These are phyloP conservation scores for Malus hybrid DNA, from an alignment of 331 rosid genomes.

Conservation along the genomic window DNA sequence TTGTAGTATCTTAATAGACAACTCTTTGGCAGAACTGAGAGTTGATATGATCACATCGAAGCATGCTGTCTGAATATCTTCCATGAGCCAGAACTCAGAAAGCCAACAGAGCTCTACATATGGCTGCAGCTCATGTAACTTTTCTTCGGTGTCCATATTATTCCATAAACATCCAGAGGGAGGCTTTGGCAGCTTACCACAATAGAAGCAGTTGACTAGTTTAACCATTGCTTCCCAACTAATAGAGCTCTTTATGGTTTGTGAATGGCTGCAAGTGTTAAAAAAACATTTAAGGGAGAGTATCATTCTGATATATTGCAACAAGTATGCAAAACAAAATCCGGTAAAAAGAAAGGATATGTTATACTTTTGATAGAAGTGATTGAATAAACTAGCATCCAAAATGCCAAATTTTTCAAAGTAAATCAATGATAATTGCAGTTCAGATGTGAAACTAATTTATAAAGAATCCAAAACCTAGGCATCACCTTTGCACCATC, in stretches of 20 bases:
- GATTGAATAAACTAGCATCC: background rate
- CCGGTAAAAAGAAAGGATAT: background rate
- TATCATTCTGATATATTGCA: background rate
- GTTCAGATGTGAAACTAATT: background rate
- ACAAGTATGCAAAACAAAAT: background rate
- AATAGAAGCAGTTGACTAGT: conserved; percentile 63
- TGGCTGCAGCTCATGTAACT: conserved; percentile 48
- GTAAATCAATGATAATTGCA: background rate
- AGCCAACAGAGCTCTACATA: conserved; percentile 85
- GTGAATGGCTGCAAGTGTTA: conserved; percentile 52
- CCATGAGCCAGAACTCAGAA: conserved; percentile 65
- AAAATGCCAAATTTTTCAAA: background rate
- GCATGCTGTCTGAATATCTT: conserved; percentile 56
- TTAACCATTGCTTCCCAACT: conserved; percentile 80
- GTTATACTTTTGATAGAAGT: background rate
- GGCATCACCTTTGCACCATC: background rate
- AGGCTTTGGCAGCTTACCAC: conserved; percentile 55
- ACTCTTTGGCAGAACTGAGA: conserved; percentile 44
- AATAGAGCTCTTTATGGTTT: conserved; percentile 44
- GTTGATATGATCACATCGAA: conserved; percentile 43
- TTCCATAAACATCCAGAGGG: conserved; percentile 77
- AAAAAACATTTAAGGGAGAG: background rate
- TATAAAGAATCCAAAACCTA: background rate
- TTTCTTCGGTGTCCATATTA: conserved; percentile 56
- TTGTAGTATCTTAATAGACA: conserved; percentile 46